Base-by-base conservation (phyloP, 2,329 filamentous ascomycete species). In the Aspergillus fischeri region DNA sequence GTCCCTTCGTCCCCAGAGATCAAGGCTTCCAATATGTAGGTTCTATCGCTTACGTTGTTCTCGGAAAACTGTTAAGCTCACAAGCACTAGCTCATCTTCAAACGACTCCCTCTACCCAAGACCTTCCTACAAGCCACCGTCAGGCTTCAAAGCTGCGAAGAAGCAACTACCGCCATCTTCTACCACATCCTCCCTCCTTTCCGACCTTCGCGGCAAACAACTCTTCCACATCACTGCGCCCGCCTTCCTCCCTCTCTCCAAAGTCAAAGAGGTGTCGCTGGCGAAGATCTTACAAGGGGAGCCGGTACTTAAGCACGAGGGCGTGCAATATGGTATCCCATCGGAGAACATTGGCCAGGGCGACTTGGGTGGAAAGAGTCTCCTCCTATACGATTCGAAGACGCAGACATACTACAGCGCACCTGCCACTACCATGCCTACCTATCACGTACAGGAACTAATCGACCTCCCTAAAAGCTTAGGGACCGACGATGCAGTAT, bases 161-260 rank as follows among this genome's bases (percentile, higher is more conserved):
- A 70, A 70, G 54, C 67, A 70, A 45, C 54, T 65, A 20, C 62
- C 69, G 4, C 66, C 70, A 28, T 71, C 70, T 49, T 71, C 73
- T 3, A 65, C 59, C 49, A 63, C 69, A 47, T 66, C 70, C 49
- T 71, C 74, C 25, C 54, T 72, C 25, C 68, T 76, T 44, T 73
- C 75, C 41, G 67, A 77, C 51, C 67, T 78, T 51, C 64, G 64
- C 51, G 74, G 73, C 52, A 81, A 80, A 63, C 75, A 80, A 65
- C 63, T 81, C 51, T 77, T 77, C 69, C 77, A 81, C 60, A 77
- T 81, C 55, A 76, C 75, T 20, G 77, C 76, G 1, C 79, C 79
- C 1, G 67, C 74, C 3, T 74, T 68, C 49, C 69, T 81, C 20
- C 75, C 77, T 20, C 60, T 81, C 35, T 73, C 73, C 7, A 72